Evolutionary conservation across 163 green algal species (phyloP), one percentile per base, ranked within the genome.

Genomic region (Scenedesmus sp.): DNA sequence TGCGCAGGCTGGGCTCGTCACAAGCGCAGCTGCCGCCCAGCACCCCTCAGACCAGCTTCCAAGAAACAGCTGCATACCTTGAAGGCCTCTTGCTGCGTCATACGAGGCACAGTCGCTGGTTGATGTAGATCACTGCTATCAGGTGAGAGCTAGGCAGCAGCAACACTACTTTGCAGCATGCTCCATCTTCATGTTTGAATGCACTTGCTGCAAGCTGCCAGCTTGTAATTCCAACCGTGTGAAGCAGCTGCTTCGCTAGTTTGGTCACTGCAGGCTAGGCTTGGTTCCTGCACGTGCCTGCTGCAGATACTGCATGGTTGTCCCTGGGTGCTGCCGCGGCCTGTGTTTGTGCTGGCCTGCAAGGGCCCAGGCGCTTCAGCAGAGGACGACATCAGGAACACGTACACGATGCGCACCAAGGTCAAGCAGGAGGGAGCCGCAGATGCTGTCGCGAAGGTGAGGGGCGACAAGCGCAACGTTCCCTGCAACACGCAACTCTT

Each of bases 281-380:
- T 22, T 3, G 16, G 59, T 3, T 33, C 24, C 59, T 72, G 59
- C 59, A 35, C 35, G 22, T 72, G 59, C 59, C 59, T 72, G 59
- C 2, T 51, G 37, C 93, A 97, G 95, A 83, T 97, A 16, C 85
- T 96, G 61, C 78, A 94, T 33, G 93, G 92, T 30, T 95, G 94
- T 53, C 96, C 96, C 15, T 97, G 96, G 96, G 73, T 95, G 42
- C 84, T 93, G 42, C 94, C 94, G 42, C 91, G 92, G 46, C 88
- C 93, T 10, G 85, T 97, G 6, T 97, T 93, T 85, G 90, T 96
- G 6, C 91, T 97, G 7, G 86, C 94, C 49, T 91, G 43, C 53
- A 86, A 43, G 46, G 91, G 56, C 35, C n/a, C 78, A 4, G 53
- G 59, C 30, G 13, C 68, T 5, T 9, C 53, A 33, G 15, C 65